These are phyloP conservation scores for Cicer arietinum DNA, from an alignment of 306 rosid genomes.

Conservation along the genomic window DNA sequence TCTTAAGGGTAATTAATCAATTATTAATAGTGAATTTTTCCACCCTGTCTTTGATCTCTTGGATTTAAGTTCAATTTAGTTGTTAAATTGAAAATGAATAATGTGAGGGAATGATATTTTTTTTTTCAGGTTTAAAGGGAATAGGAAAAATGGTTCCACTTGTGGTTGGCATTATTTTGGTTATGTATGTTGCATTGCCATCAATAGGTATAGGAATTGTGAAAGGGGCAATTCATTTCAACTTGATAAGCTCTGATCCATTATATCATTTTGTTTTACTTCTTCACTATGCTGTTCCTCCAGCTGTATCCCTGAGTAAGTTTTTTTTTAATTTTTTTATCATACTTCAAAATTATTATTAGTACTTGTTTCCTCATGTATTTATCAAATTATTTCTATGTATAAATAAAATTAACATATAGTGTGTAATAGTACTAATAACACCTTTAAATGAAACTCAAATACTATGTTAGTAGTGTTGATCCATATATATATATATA, in stretches of 20 bases:
- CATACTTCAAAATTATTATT: neutral
- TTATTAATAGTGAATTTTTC: neutral
- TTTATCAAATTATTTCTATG: neutral
- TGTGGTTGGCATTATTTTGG: constrained; percentile 46
- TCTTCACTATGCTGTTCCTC: constrained; percentile 51
- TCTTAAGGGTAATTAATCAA: constrained; percentile 42
- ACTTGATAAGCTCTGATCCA: constrained; percentile 44
- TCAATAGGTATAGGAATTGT: constrained; percentile 49
- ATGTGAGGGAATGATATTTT: constrained; percentile 12
- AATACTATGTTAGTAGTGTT: too few relatives aligned
- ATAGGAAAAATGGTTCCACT: constrained; percentile 25
- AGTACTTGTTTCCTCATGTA: neutral
- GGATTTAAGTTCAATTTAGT: neutral
- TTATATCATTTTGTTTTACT: constrained; percentile 54
- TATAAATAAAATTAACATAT: neutral
- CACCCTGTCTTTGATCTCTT: neutral
- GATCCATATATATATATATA: too few relatives aligned
- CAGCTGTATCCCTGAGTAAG: constrained; percentile 49
- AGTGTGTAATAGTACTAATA: neutral
- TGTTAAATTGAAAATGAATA: constrained; percentile 10
- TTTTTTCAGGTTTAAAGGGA: constrained; percentile 51
- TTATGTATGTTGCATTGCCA: constrained; percentile 48
- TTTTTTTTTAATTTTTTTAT: neutral
- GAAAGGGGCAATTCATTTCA: constrained; percentile 46
- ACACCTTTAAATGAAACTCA: neutral